Percentiles rank a stretch among this genome's conserved stretches.
phyloP scores from a whole-genome alignment of 2,329 filamentous ascomycete species.

The Mariannaea elegans region DNA sequence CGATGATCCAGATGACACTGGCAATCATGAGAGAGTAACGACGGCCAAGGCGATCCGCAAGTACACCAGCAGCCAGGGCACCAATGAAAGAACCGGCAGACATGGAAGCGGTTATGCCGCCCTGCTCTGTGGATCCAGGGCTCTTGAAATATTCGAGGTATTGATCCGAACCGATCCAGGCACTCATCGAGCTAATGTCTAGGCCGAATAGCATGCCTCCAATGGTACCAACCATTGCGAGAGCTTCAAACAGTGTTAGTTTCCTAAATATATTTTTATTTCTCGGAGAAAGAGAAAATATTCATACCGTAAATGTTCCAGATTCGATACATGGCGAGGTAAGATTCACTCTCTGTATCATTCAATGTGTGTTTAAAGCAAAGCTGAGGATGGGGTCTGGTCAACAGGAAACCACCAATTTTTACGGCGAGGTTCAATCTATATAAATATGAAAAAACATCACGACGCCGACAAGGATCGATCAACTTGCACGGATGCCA shows the following conservation, averaged over 20 bases:
- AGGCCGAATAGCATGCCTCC: constrained; percentile 61
- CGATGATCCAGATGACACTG: constrained; percentile 61
- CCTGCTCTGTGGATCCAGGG: constrained; percentile 55
- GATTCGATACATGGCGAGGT: constrained; percentile 45
- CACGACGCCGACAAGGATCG: constrained; percentile 11
- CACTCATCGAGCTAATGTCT: constrained; percentile 67
- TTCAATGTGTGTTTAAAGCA: not conserved
- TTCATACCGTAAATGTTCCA: constrained; percentile 49
- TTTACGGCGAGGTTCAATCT: constrained; percentile 1
- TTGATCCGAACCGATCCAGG: constrained; percentile 61
- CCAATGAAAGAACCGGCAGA: constrained; percentile 59
- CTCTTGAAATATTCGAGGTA: constrained; percentile 63
- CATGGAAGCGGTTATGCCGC: constrained; percentile 60
- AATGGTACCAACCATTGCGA: constrained; percentile 52
- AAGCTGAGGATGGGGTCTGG: constrained; percentile 4
- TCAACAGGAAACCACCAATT: constrained; percentile 1
- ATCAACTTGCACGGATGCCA: constrained; percentile 7
- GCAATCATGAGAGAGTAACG: constrained; percentile 56
- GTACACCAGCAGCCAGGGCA: constrained; percentile 53
- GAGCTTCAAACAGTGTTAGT: constrained; percentile 38
- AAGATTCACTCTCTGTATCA: constrained; percentile 1
- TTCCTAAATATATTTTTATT: not conserved
- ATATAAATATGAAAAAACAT: constrained; percentile 31
- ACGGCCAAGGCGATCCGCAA: constrained; percentile 57
- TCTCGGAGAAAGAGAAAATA: not conserved